These are phyloP conservation scores for Phaseolus lunatus DNA, from an alignment of 306 rosid species.

Conservation along the genomic window DNA sequence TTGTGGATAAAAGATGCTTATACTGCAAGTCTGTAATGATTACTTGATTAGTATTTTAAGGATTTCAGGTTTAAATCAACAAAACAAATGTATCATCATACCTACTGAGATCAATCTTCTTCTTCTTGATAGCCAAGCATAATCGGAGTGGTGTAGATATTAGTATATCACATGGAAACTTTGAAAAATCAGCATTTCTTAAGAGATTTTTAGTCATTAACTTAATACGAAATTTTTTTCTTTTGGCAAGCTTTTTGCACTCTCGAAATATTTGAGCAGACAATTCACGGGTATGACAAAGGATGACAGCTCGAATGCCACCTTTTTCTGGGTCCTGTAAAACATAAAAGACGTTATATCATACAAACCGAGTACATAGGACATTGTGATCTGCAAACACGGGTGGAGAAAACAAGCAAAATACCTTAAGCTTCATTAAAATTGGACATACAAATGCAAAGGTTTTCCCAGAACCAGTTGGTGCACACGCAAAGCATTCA, in stretches of 20 bases:
- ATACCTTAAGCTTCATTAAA: conserved; percentile 92
- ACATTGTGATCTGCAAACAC: conserved; percentile 23
- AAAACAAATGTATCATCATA: no score
- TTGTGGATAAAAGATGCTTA: no score
- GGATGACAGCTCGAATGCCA: conserved; percentile 86
- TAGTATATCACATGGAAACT: conserved; percentile 76
- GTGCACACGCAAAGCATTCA: conserved; percentile 99
- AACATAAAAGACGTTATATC: conserved; percentile 41
- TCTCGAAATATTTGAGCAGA: conserved; percentile 88
- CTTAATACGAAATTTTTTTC: conserved; percentile 68
- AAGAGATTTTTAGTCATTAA: conserved; percentile 70
- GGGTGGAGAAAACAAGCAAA: conserved; percentile 34
- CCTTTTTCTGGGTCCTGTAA: conserved; percentile 63
- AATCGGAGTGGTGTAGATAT: conserved; percentile 89
- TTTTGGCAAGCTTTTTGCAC: conserved; percentile 82
- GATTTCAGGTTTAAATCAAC: no score
- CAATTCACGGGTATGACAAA: conserved; percentile 90
- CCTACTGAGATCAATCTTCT: conserved; percentile 77
- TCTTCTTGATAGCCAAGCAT: conserved; percentile 62
- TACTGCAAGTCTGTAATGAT: no score
- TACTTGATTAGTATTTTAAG: no score
- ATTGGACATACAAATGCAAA: conserved; percentile 89
- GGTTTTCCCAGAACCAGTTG: conserved; percentile 97
- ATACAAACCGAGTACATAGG: conserved; percentile 34
- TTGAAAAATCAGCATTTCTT: conserved; percentile 75